These are phyloP conservation scores for Sporopachydermia quercuum DNA, from an alignment of 805 yeast species.

Conservation along the genomic window DNA sequence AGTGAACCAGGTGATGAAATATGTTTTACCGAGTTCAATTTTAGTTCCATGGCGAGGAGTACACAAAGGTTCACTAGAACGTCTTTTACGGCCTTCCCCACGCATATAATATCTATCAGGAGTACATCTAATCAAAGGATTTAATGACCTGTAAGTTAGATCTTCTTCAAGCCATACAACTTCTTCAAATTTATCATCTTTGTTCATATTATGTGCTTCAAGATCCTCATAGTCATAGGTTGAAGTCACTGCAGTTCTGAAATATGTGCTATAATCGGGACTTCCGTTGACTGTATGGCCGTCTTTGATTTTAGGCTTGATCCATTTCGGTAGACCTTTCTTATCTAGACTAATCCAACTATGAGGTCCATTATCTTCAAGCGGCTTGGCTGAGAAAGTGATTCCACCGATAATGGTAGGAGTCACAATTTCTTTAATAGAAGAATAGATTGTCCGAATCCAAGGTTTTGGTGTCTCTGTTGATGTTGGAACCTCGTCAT, in stretches of 20 bases:
- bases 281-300: conserved; percentile 50
- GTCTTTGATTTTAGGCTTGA: conserved; percentile 59
- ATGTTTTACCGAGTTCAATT: conserved; percentile 44
- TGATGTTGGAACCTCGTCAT: conserved; percentile 21
- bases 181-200: conserved; percentile 42
- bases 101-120: conserved; percentile 59
- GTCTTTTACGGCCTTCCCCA: conserved; percentile 37
- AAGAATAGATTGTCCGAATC: conserved; percentile 53
- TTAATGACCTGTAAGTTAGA: conserved; percentile 51
- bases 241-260: conserved; percentile 51
- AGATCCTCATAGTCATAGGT: conserved; percentile 44
- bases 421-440: conserved; percentile 40
- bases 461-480: conserved; percentile 41
- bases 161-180: conserved; percentile 49
- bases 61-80: conserved; percentile 68
- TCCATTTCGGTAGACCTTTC: conserved; percentile 68
- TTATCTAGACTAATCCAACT: conserved; percentile 74
- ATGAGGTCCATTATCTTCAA: conserved; percentile 37
- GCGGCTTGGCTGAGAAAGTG: conserved; percentile 41
- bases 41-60: conserved; percentile 52
- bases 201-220: conserved; percentile 60
- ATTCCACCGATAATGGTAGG: conserved; percentile 53
- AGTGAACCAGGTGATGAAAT: conserved; percentile 74
- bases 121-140: conserved; percentile 74
- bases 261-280: conserved; percentile 67